Conservation (phyloP, 176 grass and related monocot genomes). For the Carex cristatella region DNA sequence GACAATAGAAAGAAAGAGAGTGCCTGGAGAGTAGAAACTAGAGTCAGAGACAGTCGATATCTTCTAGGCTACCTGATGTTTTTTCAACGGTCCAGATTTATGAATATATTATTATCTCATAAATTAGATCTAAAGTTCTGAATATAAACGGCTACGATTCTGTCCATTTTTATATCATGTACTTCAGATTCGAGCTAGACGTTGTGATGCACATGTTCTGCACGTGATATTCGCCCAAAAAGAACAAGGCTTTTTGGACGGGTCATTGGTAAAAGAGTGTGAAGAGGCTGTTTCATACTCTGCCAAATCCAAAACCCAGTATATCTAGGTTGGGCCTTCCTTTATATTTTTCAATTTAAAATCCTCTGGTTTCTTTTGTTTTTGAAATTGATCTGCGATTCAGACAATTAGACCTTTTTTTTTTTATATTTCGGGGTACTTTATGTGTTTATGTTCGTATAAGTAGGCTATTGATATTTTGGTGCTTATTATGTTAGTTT, state of each 20-base stretch:
- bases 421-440: too few species aligned
- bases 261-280: neutral
- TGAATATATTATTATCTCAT: neutral
- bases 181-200: neutral
- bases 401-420: too few species aligned
- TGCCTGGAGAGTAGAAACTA: too few species aligned
- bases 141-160: neutral
- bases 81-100: neutral
- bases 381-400: too few species aligned
- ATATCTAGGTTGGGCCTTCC: neutral
- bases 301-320: neutral
- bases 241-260: neutral
- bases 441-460: too few species aligned
- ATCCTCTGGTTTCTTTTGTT: too few species aligned
- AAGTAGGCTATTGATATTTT: too few species aligned
- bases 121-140: neutral
- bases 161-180: neutral
- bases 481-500: too few species aligned
- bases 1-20: too few species aligned
- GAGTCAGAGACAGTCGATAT: too few species aligned
- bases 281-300: neutral
- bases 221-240: neutral
- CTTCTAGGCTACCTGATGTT: too few species aligned
- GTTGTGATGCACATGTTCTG: neutral
- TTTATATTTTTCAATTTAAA: neutral